Conservation (phyloP, 768 basidiomycete species). For the Russula sp. region DNA sequence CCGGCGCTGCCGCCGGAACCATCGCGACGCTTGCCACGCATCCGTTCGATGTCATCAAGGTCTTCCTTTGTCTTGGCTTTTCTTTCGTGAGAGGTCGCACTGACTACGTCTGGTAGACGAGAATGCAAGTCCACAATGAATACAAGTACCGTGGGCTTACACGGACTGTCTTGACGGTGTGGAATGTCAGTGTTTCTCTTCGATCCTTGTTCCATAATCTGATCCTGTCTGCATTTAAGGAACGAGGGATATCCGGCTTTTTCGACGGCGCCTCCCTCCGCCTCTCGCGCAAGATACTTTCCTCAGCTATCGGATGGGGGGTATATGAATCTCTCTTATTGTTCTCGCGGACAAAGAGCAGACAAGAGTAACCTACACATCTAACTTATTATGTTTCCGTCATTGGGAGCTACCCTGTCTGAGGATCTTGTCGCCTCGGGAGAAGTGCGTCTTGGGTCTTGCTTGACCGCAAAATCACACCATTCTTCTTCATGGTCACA, state of each 20-base stretch:
- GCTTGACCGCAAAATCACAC: not conserved
- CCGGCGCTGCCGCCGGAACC: slow-evolving; percentile 76
- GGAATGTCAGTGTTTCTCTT: slow-evolving; percentile 45
- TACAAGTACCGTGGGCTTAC: slow-evolving; percentile 66
- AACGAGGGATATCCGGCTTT: slow-evolving; percentile 74
- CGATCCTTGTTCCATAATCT: not conserved
- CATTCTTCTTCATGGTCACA: too few species aligned
- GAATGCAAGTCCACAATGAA: slow-evolving; percentile 85
- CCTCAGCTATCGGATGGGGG: slow-evolving; percentile 89
- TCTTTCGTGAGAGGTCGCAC: slow-evolving; percentile 10
- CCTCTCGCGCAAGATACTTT: slow-evolving; percentile 78
- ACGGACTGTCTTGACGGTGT: slow-evolving; percentile 59
- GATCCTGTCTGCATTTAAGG: slow-evolving; percentile 38
- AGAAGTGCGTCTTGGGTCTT: too few species aligned
- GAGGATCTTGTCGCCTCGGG: not conserved
- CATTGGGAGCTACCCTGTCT: not conserved
- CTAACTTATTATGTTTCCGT: not conserved
- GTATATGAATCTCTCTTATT: slow-evolving; percentile 79
- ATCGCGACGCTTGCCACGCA: slow-evolving; percentile 83
- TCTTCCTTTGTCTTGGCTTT: slow-evolving; percentile 27
- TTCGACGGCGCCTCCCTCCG: slow-evolving; percentile 83
- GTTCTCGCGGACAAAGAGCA: slow-evolving; percentile 37
- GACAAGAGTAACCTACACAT: not conserved
- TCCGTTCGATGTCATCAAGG: slow-evolving; percentile 94
- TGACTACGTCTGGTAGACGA: slow-evolving; percentile 48